Percentiles rank a stretch among this genome's conserved stretches.
These are phyloP conservation scores for Flaveria trinervia DNA, from an alignment of 129 eudicot genomes.

Conservation along the genomic window DNA sequence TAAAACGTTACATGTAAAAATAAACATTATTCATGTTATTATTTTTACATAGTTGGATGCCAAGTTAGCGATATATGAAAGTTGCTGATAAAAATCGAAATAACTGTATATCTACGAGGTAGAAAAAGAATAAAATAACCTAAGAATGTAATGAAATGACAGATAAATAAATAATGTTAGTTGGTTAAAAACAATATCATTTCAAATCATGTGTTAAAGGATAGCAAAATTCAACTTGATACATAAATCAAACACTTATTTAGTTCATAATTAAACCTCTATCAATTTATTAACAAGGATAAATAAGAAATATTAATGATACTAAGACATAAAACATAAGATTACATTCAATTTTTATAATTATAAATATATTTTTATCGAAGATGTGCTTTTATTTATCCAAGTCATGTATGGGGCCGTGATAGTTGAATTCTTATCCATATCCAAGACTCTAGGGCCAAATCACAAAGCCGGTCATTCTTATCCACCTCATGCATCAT, in stretches of 20 bases:
- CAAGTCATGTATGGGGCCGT: too few relatives aligned
- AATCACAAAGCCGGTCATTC: too few relatives aligned
- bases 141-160: background rate
- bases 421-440: too few relatives aligned
- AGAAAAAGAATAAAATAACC: background rate
- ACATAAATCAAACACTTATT: background rate
- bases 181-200: background rate
- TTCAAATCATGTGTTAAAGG: background rate
- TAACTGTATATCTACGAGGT: background rate
- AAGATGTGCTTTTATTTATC: too few relatives aligned
- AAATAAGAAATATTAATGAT: too few relatives aligned
- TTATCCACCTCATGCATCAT: too few relatives aligned
- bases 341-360: too few relatives aligned
- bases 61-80: background rate
- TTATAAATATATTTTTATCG: too few relatives aligned
- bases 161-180: background rate
- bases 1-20: too few relatives aligned
- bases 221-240: background rate
- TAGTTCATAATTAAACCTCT: background rate
- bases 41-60: background rate
- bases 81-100: too few relatives aligned
- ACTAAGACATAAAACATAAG: too few relatives aligned
- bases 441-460: too few relatives aligned
- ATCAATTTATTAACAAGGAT: background rate
- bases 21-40: background rate